These are phyloP conservation scores for Umbellularia californica DNA, from an alignment of 164 flowering plant species.

Conservation along the genomic window DNA sequence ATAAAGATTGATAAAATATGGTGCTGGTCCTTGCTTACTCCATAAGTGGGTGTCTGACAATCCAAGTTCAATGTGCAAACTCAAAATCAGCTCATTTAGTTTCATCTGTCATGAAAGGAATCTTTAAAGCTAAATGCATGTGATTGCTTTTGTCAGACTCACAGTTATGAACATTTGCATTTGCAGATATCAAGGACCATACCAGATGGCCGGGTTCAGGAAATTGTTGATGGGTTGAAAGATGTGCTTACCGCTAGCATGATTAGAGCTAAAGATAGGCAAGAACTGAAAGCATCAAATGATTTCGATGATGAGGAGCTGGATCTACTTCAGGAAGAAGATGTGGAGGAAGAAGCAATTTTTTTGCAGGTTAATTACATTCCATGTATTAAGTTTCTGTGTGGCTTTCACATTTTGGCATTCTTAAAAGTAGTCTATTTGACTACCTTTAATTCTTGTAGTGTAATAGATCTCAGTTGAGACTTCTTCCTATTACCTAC, in stretches of 20 bases:
- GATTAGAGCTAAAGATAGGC: not conserved
- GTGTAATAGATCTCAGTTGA: not conserved
- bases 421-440: not conserved
- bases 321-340: constrained; percentile 3
- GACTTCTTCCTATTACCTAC: not conserved
- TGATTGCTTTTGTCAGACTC: not conserved
- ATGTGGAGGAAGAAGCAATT: constrained; percentile 1
- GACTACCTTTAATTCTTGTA: not conserved
- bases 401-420: not conserved
- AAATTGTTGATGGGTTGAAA: constrained; percentile 5
- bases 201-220: not conserved
- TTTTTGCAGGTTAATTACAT: constrained; percentile 2
- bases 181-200: constrained; percentile 3
- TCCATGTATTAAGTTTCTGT: not conserved
- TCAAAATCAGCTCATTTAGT: not conserved
- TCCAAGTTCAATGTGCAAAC: not conserved
- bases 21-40: not conserved
- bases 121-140: not conserved
- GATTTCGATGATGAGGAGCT: constrained; percentile 2
- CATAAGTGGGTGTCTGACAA: not conserved
- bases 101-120: not conserved
- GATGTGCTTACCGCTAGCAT: constrained; percentile 1
- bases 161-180: not conserved
- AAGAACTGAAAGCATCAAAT: not conserved
- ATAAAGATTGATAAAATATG: not conserved